Percentiles rank a stretch among this genome's conserved stretches.
Conservation (phyloP, 768 basidiomycete species). For the Mycena vulgaris region DNA sequence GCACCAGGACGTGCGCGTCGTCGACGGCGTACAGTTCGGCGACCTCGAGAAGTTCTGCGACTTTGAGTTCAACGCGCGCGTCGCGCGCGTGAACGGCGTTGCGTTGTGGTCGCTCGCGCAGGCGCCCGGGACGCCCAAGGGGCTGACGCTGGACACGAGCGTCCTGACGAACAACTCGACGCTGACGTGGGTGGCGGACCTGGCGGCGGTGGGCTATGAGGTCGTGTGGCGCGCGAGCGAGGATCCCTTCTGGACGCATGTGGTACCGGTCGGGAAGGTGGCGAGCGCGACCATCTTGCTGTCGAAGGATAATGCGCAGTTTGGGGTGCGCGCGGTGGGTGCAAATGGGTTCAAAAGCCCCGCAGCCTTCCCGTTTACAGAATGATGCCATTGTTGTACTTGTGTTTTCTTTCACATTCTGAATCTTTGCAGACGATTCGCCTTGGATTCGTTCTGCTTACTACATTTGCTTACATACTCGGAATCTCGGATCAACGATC, state of each 20-base stretch:
- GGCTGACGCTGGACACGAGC: slow-evolving; percentile 62
- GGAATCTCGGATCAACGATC: too few species aligned
- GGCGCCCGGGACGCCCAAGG: slow-evolving; percentile 68
- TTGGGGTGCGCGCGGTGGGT: slow-evolving; percentile 50
- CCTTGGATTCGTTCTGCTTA: background rate
- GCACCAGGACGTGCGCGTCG: slow-evolving; percentile 69
- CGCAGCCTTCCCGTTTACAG: slow-evolving; percentile 55
- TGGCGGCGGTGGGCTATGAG: slow-evolving; percentile 63
- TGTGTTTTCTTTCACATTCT: background rate
- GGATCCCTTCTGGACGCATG: slow-evolving; percentile 44
- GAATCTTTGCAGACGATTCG: background rate
- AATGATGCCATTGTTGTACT: background rate
- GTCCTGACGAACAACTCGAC: slow-evolving; percentile 70
- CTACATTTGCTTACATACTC: too few species aligned
- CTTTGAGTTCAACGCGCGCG: slow-evolving; percentile 66
- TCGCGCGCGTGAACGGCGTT: slow-evolving; percentile 67
- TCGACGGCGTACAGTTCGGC: slow-evolving; percentile 67
- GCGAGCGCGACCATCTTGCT: background rate
- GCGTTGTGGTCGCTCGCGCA: slow-evolving; percentile 70
- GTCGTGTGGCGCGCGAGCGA: slow-evolving; percentile 67
- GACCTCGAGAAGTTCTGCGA: slow-evolving; percentile 69
- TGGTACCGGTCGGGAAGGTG: background rate
- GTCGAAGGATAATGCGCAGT: background rate
- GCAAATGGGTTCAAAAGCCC: slow-evolving; percentile 68
- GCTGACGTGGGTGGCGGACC: slow-evolving; percentile 60